These are phyloP conservation scores for Ceratocystis variospora DNA, from an alignment of 2,329 filamentous ascomycete genomes.

Conservation along the genomic window DNA sequence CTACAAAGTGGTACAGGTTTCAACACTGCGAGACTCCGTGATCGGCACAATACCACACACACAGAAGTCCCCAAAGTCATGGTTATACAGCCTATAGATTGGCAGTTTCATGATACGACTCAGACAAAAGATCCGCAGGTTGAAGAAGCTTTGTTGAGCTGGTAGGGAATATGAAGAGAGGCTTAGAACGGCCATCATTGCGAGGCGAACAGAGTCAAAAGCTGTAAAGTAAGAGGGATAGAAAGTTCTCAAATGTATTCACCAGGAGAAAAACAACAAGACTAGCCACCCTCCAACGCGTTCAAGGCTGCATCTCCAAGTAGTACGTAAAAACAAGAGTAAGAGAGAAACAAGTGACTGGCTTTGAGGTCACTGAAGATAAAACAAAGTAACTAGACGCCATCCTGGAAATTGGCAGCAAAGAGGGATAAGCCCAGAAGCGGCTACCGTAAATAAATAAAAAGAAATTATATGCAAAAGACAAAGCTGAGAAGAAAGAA, in stretches of 20 bases:
- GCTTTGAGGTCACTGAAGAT: neutral
- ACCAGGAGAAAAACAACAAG: neutral
- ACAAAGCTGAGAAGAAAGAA: neutral
- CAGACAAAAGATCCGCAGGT: neutral
- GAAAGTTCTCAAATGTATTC: neutral
- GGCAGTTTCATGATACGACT: neutral
- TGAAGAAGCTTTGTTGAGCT: neutral
- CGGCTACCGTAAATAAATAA: neutral
- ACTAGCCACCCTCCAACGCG: neutral
- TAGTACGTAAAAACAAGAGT: neutral
- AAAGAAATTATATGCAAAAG: constrained; percentile 10
- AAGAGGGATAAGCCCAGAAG: neutral
- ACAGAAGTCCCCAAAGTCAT: neutral
- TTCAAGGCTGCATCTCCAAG: neutral
- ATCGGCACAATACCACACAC: neutral
- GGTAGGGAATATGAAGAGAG: neutral
- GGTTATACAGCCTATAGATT: neutral
- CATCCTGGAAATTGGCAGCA: neutral
- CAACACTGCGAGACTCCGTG: neutral
- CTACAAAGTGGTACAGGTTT: neutral
- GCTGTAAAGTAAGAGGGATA: neutral
- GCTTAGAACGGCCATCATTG: neutral
- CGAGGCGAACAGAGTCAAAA: neutral
- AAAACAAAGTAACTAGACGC: neutral
- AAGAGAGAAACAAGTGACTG: neutral